Evolutionary conservation across 352 stramenopile genomes (phyloP), one percentile per base, ranked within the genome.

Genomic region (Elongisporangium senticosum): DNA sequence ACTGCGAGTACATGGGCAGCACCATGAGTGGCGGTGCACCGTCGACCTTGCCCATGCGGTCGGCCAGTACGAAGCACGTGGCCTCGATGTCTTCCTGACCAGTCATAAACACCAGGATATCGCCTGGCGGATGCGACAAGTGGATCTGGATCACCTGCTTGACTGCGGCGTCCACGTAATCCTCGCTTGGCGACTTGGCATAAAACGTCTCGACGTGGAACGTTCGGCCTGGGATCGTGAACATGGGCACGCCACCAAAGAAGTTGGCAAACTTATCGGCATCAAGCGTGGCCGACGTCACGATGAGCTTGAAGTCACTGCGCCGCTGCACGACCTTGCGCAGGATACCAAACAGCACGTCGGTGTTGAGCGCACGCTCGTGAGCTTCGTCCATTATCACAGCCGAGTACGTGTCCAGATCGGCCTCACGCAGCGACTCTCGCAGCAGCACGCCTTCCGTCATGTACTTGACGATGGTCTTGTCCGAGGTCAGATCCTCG

Each of bases 21-120:
- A 99, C 83, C 64, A 99, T 87, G 7, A 99, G 76, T 19, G 96
- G 96, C 19, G 94, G 92, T 4, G 94, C 86, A 47, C 93, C 90
- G 28, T 96, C 92, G 14, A 99, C 71, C 50, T 95, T 92, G 17
- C 82, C 87, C 77, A 99, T 98, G n/a, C 96, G 93, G 58, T 98
- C 93, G 13, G 94, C 93, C 3, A 99, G 59, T 22, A 99, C 86
- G 58, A 86, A 96, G 63, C 93, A 98, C 13, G 90, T 97, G 8
- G 93, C 87, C 58, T 99, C 97, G 68, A 99, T 99, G 66, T 99
- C 97, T 74, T 99, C 96, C 75, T 99, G 97, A 7, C 97, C 97
- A 1, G 97, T 99, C 96, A 99, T 99, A 68, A 99, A 99, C 43
- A 99, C 96, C 6, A 99, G 67, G 61, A 99, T 96, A 74, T 99